Evolutionary conservation across 768 basidiomycete species (phyloP), one percentile per base, ranked within the genome.

Genomic region (Suillus subalutaceus): DNA sequence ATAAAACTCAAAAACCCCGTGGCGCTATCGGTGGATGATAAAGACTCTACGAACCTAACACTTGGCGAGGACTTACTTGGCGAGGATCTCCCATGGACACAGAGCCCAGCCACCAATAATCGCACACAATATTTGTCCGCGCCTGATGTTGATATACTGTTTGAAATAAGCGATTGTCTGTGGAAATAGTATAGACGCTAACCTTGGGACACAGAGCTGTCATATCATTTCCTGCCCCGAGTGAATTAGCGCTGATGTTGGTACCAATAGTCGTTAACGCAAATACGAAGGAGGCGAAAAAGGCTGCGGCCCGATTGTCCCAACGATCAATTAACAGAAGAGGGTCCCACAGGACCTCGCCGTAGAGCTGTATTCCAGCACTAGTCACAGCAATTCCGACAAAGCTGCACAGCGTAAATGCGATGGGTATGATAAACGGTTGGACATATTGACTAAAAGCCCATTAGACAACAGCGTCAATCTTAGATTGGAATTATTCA

Each of bases 221-320:
- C 81, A 95, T 87, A 74, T 96, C 95, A 74, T 94, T 96, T 6
- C 91, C 92, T 4, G 93, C 91, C 40, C 83, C 79, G 63, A 90
- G 80, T 1, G 85, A 85, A 67, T 96, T 97, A 26, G 93, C 93
- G 30, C 91, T 90, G 68, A 93, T 88, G 68, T 91, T 89, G 23
- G 86, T 83, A 41, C 87, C 89, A 56, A 94, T 82, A 0, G 89
- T 92, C 7, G 91, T 87, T 37, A 95, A 78, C 35, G 82, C 80
- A 74, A 94, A 94, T 30, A 87, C 84, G 75, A 93, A 86, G 0
- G 91, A 83, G 8, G 86, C 86, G 73, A 96, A 96, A 82, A 96
- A 96, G 6, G 90, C 88, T 0, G 90, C 92, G 2, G 93, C 88
- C 64, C 95, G 89, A 77, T 92, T 95, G 70, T 91, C 86, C 93